Evolutionary conservation across 768 basidiomycete genomes (phyloP), one percentile per base, ranked within the genome.

Genomic region (Boletus fagicola): DNA sequence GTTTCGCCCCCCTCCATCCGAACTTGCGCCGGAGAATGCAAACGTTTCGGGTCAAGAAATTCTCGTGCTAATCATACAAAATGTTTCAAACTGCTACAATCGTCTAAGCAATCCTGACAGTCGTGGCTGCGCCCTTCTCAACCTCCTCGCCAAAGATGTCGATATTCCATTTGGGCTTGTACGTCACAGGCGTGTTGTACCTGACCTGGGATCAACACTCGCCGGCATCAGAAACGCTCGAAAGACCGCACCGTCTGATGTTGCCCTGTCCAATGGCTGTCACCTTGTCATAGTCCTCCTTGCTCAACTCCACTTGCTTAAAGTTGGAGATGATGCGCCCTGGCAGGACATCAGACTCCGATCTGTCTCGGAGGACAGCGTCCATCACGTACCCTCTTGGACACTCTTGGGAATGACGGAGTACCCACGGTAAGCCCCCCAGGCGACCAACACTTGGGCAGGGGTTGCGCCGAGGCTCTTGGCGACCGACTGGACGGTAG

Each of bases 371-470:
- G 42, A 38, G n/a, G 18, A 36, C 24, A n/a, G 15, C 28, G 5
- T 42, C 55, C 16, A n/a, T 52, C 26, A 54, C 69, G 20, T 39
- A 81, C 79, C 73, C 66, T 86, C 77, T 56, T 86, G 77, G 28
- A 92, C 88, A 54, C 83, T 85, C 80, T 94, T 94, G 18, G 92
- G 92, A 65, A 94, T 91, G 59, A 94, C 87, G 10, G 85, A 85
- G 71, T 85, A 87, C 13, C 91, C 92, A 42, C 90, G 81, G 63
- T 85, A 69, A 38, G 74, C 81, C 13, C 84, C 87, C 91, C 91
- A 95, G 0, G 90, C 89, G 58, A 96, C 75, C 53, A 94, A 78
- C 38, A 94, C 87, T 71, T 94, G 90, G 0, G 91, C 92, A 3
- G 90, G 76, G 1, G 87, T 86, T 5, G 84, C 87, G 35, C 76